phyloP scores from a whole-genome alignment of 2,329 filamentous ascomycete genomes.

The Fusarium anthophilum region DNA sequence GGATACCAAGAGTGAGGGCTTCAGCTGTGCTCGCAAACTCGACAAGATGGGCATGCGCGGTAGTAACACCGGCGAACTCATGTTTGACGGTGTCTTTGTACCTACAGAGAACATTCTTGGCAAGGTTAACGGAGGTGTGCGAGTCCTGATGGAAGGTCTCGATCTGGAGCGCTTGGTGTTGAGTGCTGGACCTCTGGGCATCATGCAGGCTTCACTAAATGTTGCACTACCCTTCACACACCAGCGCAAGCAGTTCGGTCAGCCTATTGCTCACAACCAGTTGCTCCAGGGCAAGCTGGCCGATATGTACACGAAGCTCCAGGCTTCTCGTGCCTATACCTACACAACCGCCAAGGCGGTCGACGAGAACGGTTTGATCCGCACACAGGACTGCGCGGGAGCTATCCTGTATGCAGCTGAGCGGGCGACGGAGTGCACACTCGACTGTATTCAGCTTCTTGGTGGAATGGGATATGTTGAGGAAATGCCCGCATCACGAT shows the following conservation, averaged over 20 bases:
- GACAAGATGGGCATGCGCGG: conserved; percentile 99
- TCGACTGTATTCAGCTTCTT: conserved; percentile 91
- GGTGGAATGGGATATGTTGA: conserved; percentile 97
- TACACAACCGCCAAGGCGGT: conserved; percentile 82
- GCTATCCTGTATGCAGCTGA: conserved; percentile 95
- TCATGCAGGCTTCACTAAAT: conserved; percentile 94
- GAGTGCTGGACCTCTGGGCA: conserved; percentile 86
- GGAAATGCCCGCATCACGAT: conserved; percentile 88
- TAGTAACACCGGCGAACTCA: conserved; percentile 92
- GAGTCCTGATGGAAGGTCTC: conserved; percentile 94
- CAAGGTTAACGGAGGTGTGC: conserved; percentile 80
- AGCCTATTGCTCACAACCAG: conserved; percentile 90
- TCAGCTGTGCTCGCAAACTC: conserved; percentile 87
- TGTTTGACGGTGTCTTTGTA: conserved; percentile 92
- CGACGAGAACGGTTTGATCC: conserved; percentile 77
- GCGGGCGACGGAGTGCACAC: conserved; percentile 83
- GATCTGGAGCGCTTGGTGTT: conserved; percentile 94
- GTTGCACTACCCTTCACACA: conserved; percentile 89
- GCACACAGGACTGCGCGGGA: conserved; percentile 92
- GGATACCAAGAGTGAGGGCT: conserved; percentile 75
- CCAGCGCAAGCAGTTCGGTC: conserved; percentile 86
- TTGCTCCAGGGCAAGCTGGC: conserved; percentile 92
- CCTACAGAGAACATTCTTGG: conserved; percentile 85
- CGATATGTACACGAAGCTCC: conserved; percentile 96
- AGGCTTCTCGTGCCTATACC: conserved; percentile 86